Evolutionary conservation across 2,329 filamentous ascomycete genomes (phyloP).

Genomic region (Ophiocordyceps camponoti-floridani): DNA sequence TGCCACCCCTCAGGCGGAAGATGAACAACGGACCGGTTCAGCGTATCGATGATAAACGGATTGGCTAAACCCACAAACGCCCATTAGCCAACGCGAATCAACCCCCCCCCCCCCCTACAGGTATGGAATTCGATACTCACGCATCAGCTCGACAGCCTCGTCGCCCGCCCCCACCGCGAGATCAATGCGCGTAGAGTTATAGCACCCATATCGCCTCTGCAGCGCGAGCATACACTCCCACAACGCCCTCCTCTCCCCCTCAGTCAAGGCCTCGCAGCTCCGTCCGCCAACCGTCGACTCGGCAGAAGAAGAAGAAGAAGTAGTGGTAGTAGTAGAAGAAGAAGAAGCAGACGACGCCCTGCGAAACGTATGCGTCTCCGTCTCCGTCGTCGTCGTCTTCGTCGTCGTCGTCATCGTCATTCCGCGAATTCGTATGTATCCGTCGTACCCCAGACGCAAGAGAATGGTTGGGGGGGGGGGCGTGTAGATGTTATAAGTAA

Average conservation of each 20-base stretch:
- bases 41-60: constrained; percentile 21
- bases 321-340: background rate
- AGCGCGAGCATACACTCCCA: constrained; percentile 31
- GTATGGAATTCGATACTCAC: constrained; percentile 15
- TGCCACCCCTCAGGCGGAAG: constrained; percentile 18
- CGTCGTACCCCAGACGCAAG: too few species aligned
- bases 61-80: constrained; percentile 15
- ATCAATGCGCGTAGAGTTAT: constrained; percentile 29
- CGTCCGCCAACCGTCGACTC: constrained; percentile 3
- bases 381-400: background rate
- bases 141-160: constrained; percentile 21
- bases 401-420: too few species aligned
- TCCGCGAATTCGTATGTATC: background rate
- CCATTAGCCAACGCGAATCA: background rate
- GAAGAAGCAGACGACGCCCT: too few species aligned
- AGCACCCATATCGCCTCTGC: constrained; percentile 27
- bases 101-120: background rate
- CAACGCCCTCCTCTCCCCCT: constrained; percentile 21
- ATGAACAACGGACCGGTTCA: constrained; percentile 18
- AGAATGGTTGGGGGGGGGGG: too few species aligned
- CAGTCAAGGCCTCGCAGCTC: constrained; percentile 13
- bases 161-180: constrained; percentile 24
- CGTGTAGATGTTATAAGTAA: too few species aligned
- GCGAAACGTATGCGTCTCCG: background rate
- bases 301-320: background rate